These are phyloP conservation scores for Cudoniella acicularis DNA, from an alignment of 495 filamentous ascomycete genomes.

Conservation along the genomic window DNA sequence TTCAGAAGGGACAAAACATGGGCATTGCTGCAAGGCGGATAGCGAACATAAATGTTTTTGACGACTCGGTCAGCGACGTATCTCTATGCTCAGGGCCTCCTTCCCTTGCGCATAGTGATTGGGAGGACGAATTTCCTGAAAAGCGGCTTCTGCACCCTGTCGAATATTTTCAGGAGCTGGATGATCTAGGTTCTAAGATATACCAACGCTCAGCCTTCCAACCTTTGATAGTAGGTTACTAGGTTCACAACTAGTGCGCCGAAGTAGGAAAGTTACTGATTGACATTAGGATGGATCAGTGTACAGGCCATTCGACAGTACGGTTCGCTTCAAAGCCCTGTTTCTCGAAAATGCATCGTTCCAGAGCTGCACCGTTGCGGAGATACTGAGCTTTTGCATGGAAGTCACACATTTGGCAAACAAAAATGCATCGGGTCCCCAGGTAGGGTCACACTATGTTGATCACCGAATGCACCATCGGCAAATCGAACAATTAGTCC, in stretches of 20 bases:
- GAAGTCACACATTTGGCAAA: slow-evolving; percentile 2
- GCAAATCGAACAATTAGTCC: background rate
- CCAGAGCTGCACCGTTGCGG: background rate
- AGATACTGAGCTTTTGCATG: background rate
- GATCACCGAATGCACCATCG: slow-evolving; percentile 1
- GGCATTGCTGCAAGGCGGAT: background rate
- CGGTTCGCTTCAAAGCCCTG: background rate
- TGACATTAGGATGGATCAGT: slow-evolving; percentile 3
- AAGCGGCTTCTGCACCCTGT: background rate
- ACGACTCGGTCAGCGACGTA: slow-evolving; percentile 1
- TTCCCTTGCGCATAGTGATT: slow-evolving; percentile 5
- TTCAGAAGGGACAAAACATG: background rate
- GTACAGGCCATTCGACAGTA: background rate
- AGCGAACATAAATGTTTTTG: slow-evolving; percentile 2
- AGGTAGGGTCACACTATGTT: background rate
- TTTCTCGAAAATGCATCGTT: slow-evolving; percentile 2
- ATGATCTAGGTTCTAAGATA: slow-evolving; percentile 2
- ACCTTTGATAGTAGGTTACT: slow-evolving; percentile 1
- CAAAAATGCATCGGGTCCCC: background rate
- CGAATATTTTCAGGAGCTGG: slow-evolving; percentile 4
- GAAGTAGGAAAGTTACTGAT: no score
- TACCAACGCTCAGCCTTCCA: background rate
- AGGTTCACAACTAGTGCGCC: no score
- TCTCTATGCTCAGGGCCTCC: background rate
- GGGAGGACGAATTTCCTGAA: background rate